These are phyloP conservation scores for Phytophthora nicotianae DNA, from an alignment of 352 stramenopile species.

Conservation along the genomic window DNA sequence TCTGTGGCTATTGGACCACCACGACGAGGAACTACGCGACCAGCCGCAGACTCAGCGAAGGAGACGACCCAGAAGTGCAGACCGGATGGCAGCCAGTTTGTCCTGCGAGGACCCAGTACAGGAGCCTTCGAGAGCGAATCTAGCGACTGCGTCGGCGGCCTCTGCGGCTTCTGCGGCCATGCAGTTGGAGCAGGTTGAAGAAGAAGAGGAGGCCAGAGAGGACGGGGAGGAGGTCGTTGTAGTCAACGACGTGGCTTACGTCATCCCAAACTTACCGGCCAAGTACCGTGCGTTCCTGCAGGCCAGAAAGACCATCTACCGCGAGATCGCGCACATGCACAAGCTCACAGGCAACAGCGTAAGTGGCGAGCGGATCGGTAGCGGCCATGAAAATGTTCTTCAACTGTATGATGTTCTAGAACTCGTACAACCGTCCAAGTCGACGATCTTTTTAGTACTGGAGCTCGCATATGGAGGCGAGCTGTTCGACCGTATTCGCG, in stretches of 20 bases:
- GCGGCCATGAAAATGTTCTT: slow-evolving; percentile 95
- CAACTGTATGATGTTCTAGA: slow-evolving; percentile 97
- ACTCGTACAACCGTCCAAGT: slow-evolving; percentile 94
- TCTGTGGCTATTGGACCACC: slow-evolving; percentile 78
- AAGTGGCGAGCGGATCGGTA: slow-evolving; percentile 65
- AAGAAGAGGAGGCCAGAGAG: slow-evolving; percentile 5
- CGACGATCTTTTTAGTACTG: slow-evolving; percentile 93
- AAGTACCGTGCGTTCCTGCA: slow-evolving; percentile 95
- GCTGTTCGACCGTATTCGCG: slow-evolving; percentile 93
- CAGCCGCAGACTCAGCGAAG: slow-evolving; percentile 16
- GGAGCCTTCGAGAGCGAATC: slow-evolving; percentile 19
- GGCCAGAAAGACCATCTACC: slow-evolving; percentile 92
- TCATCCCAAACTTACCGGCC: slow-evolving; percentile 89
- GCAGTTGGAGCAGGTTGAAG: slow-evolving; percentile 12
- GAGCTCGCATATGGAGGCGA: slow-evolving; percentile 92
- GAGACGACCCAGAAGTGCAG: slow-evolving; percentile 8
- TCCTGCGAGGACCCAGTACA: slow-evolving; percentile 52
- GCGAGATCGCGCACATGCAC: slow-evolving; percentile 97
- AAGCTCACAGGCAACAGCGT: slow-evolving; percentile 86
- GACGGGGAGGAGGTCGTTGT: slow-evolving; percentile 22
- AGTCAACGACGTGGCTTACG: slow-evolving; percentile 35
- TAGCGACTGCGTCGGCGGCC: slow-evolving; percentile 7
- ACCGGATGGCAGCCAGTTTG: slow-evolving; percentile 11
- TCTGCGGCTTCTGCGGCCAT: not conserved
- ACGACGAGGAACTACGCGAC: slow-evolving; percentile 51